Evolutionary conservation across 2,329 filamentous ascomycete species (phyloP).

Genomic region (Pyrenophora teres): DNA sequence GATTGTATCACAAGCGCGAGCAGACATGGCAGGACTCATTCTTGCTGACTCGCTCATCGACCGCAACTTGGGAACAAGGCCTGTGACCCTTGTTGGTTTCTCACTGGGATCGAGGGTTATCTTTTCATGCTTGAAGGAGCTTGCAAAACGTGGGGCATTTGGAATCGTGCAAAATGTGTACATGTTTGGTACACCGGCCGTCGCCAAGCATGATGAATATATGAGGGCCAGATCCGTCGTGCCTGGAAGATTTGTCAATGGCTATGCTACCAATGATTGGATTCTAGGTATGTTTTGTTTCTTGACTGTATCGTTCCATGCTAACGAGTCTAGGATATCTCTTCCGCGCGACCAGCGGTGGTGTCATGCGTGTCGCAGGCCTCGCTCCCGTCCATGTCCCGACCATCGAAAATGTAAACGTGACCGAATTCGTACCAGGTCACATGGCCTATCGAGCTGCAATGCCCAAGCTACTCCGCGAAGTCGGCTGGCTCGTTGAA

Average conservation of each 20-base stretch:
- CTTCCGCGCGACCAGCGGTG: slow-evolving; percentile 91
- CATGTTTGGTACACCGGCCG: slow-evolving; percentile 88
- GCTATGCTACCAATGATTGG: slow-evolving; percentile 94
- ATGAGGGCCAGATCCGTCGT: slow-evolving; percentile 80
- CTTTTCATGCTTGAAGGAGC: slow-evolving; percentile 85
- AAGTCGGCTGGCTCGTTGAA: slow-evolving; percentile 89
- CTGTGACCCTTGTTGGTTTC: slow-evolving; percentile 92
- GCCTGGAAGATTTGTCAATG: slow-evolving; percentile 91
- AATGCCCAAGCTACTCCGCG: slow-evolving; percentile 84
- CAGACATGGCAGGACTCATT: slow-evolving; percentile 85
- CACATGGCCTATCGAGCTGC: slow-evolving; percentile 96
- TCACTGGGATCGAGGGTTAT: slow-evolving; percentile 92
- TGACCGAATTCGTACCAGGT: slow-evolving; percentile 81
- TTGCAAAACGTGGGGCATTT: slow-evolving; percentile 79
- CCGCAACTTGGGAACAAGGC: slow-evolving; percentile 85
- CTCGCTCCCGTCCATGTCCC: slow-evolving; percentile 79
- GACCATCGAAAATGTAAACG: slow-evolving; percentile 85
- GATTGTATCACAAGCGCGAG: slow-evolving; percentile 93
- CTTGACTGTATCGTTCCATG: neutral
- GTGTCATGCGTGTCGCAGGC: slow-evolving; percentile 86
- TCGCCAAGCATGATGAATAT: slow-evolving; percentile 91
- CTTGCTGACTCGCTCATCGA: slow-evolving; percentile 93
- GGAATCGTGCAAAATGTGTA: slow-evolving; percentile 95
- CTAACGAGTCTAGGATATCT: slow-evolving; percentile 66
- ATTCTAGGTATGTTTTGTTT: slow-evolving; percentile 67